Evolutionary conservation across 805 yeast genomes (phyloP), one percentile per base, ranked within the genome.

Genomic region (Cyberlindnera samutprakarnensis): DNA sequence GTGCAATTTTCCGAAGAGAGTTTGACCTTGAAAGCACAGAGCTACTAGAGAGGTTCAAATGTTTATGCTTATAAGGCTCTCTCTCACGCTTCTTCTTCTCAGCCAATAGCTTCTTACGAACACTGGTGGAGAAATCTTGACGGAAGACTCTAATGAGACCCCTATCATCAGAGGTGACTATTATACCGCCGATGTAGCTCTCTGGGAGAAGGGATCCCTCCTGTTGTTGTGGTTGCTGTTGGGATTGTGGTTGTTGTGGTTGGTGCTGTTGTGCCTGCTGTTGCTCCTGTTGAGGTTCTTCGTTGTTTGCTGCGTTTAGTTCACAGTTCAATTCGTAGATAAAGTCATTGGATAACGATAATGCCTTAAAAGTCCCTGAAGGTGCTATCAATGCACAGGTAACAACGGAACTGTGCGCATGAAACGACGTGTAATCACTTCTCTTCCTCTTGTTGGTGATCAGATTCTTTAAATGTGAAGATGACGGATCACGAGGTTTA

Each of bases 321-420:
- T 59, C 58, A 28, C 51, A 42, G 23, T 61, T 53, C 27, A 83
- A 51, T 38, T 84, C 94, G 54, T 70, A 85, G 5, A 88, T 73
- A 8, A 82, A 73, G 54, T 87, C 96, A 48, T 82, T 82, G 1
- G 94, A 79, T 25, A 77, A 59, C 28, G 80, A 77, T 25, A 88
- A 54, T 11, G 78, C 59, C 40, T 73, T 75, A 30, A 71, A 64
- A 0, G 95, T 80, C 5, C 64, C 62, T 14, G 70, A 59, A 0
- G 96, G 95, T 1, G 94, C 95, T 57, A 86, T 72, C 1, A 75
- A 47, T 0, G 95, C 88, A 23, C 71, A 75, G 25, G 90, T 87
- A 21, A 86, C 83, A 22, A 73, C 69, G 1, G 78, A 60, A 47
- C 74, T 76, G 54, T 83, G 87, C 0, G 92, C 85, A 57, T 81